phyloP scores from a whole-genome alignment of 1,284 basidiomycete species.

The Laetiporus sulphureus region DNA sequence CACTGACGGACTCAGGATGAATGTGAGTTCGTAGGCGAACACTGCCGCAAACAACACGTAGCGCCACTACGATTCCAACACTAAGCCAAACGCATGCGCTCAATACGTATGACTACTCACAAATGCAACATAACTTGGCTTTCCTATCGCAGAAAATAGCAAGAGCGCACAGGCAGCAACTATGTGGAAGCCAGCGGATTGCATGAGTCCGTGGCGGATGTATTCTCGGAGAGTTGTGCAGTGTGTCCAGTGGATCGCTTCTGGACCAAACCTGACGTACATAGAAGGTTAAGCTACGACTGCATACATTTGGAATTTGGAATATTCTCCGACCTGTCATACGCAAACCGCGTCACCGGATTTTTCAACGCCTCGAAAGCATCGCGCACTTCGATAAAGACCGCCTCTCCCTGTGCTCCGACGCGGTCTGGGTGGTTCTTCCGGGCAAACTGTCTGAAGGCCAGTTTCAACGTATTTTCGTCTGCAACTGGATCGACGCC shows the following conservation, averaged over 20 bases:
- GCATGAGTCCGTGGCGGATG: conserved; percentile 60
- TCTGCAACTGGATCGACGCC: conserved; percentile 56
- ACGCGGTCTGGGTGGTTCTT: conserved; percentile 76
- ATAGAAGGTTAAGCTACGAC: conserved; percentile 2
- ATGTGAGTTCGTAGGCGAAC: conserved; percentile 53
- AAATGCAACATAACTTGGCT: conserved; percentile 53
- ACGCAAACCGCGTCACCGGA: conserved; percentile 77
- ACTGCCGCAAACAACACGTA: conserved; percentile 58
- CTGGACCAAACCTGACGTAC: conserved; percentile 71
- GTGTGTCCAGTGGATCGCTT: conserved; percentile 60
- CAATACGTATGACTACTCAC: too few relatives aligned
- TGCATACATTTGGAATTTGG: conserved; percentile 1
- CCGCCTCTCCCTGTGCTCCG: conserved; percentile 51
- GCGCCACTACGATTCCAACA: conserved; percentile 78
- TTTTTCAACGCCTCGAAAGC: conserved; percentile 80
- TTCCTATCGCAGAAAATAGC: conserved; percentile 57
- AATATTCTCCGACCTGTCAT: conserved; percentile 56
- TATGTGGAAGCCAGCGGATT: conserved; percentile 68
- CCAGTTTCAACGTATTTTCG: conserved; percentile 59
- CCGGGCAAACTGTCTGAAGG: conserved; percentile 71
- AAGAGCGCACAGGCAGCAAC: conserved; percentile 55
- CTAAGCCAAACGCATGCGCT: too few relatives aligned
- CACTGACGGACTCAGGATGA: conserved; percentile 52
- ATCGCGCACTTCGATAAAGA: conserved; percentile 70
- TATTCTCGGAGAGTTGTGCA: conserved; percentile 67